Evolutionary conservation across 345 rosid genomes (phyloP), one percentile per base, ranked within the genome.

Genomic region (Salix viminalis): DNA sequence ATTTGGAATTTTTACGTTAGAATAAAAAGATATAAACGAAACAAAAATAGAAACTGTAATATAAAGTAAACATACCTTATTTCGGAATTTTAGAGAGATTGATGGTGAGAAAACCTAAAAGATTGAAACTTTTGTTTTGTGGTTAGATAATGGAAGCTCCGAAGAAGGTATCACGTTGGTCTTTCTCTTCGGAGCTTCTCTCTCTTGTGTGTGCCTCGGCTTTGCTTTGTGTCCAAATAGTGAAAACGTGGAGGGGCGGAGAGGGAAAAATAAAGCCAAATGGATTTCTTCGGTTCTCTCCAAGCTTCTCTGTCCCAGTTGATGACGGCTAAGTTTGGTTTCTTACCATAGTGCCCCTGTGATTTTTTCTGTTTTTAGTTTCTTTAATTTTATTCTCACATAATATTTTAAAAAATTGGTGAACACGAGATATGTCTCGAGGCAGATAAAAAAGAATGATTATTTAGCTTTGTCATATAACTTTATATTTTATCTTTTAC

Each of bases 121-220:
- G 58, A 23, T 56, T n/a, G 75, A 64, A 67, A n/a, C n/a, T 67
- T 65, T 32, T 21, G 4, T 36, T 65, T 26, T 23, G 28, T 10
- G 6, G 15, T 4, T 9, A 11, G 28, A 9, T n/a, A 58, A 48
- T 34, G 70, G 82, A 72, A 75, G 78, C 81, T 60, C 70, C 77
- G 62, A 72, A 76, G 74, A 74, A 62, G 39, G 19, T 41, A 21
- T 64, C 7, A 69, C n/a, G 68, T 41, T 58, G 39, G 28, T 50
- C 50, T 56, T 30, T 52, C 5, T 10, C 65, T 46, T 66, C 79
- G 79, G 72, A 72, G 81, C 76, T 67, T 41, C 8, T 6, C 14
- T 61, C 48, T 34, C 24, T 10, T 16, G 46, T 18, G 42, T 12
- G 8, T 4, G 24, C 41, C 18, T 72, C 5, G 75, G 67, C 10